These are phyloP conservation scores for Periconia sp. DNA, from an alignment of 2,329 filamentous ascomycete genomes.

Conservation along the genomic window DNA sequence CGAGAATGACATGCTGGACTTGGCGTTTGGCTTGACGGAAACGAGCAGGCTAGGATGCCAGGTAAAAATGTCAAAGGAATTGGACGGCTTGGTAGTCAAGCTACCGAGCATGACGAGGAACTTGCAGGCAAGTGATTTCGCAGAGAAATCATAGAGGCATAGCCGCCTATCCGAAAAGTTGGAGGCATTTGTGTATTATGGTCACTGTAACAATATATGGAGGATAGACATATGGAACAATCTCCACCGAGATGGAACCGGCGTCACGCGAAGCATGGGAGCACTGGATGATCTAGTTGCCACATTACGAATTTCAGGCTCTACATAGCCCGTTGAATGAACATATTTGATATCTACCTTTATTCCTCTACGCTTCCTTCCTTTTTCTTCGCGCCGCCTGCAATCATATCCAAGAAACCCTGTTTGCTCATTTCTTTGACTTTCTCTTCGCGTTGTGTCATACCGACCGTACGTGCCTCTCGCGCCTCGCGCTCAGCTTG, in stretches of 20 bases:
- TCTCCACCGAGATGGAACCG: slow-evolving; percentile 18
- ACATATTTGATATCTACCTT: no score
- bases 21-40: slow-evolving; percentile 89
- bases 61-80: slow-evolving; percentile 86
- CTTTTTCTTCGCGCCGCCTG: slow-evolving; percentile 59
- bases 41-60: slow-evolving; percentile 86
- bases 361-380: slow-evolving; percentile 26
- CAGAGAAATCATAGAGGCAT: slow-evolving; percentile 12
- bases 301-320: no score
- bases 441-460: slow-evolving; percentile 81
- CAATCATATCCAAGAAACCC: slow-evolving; percentile 91
- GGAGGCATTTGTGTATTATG: slow-evolving; percentile 15
- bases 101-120: slow-evolving; percentile 95
- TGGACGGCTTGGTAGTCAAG: slow-evolving; percentile 85
- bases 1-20: slow-evolving; percentile 65
- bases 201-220: slow-evolving; percentile 1
- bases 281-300: no score
- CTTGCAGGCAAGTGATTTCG: slow-evolving; percentile 91
- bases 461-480: slow-evolving; percentile 77
- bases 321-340: no score
- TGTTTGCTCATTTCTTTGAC: slow-evolving; percentile 97
- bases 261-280: slow-evolving; percentile 11
- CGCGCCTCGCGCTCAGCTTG: slow-evolving; percentile 74
- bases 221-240: slow-evolving; percentile 16
- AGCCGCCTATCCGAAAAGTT: not conserved